Percentiles rank a stretch among this genome's conserved stretches.
Evolutionary conservation across 2,329 filamentous ascomycete species (phyloP).

Genomic region (Periconia macrospinosa): DNA sequence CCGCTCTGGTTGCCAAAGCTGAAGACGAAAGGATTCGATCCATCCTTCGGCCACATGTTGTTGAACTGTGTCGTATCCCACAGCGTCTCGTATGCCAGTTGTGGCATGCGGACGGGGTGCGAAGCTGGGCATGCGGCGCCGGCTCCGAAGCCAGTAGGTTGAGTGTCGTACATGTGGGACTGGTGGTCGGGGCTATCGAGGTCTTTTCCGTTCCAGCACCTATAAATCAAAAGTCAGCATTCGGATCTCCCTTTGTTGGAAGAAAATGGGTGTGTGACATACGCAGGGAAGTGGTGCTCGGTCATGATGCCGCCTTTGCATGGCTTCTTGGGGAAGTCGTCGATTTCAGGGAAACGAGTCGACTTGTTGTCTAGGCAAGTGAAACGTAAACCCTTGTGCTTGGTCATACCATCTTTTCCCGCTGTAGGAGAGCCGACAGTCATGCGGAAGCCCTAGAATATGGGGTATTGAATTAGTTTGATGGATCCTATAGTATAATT

Average conservation of each 20-base stretch:
- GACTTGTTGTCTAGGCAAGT: slow-evolving; percentile 12
- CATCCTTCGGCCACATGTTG: slow-evolving; percentile 14
- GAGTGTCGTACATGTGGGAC: slow-evolving; percentile 42
- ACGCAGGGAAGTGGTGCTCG: slow-evolving; percentile 14
- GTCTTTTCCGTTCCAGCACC: slow-evolving; percentile 50
- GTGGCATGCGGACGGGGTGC: slow-evolving; percentile 13
- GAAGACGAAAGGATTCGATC: slow-evolving; percentile 14
- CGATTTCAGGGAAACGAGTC: slow-evolving; percentile 18
- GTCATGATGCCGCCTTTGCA: slow-evolving; percentile 17
- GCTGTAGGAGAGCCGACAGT: slow-evolving; percentile 10
- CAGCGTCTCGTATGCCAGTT: slow-evolving; percentile 13
- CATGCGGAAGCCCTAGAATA: slow-evolving; percentile 18
- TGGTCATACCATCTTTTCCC: slow-evolving; percentile 13
- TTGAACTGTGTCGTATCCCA: slow-evolving; percentile 18
- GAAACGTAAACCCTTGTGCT: slow-evolving; percentile 12
- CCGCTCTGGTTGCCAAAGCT: slow-evolving; percentile 10
- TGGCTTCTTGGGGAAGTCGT: slow-evolving; percentile 13
- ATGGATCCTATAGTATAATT: neutral
- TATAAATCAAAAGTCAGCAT: neutral
- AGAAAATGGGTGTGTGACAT: neutral
- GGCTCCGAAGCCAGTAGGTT: slow-evolving; percentile 7
- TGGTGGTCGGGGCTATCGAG: slow-evolving; percentile 56
- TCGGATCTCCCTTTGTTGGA: neutral
- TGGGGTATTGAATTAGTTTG: neutral
- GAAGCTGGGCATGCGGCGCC: slow-evolving; percentile 9